Evolutionary conservation across 371 early-diverging fungal genomes (phyloP), one percentile per base, ranked within the genome.

Genomic region (Paraphysoderma sedebokerense): DNA sequence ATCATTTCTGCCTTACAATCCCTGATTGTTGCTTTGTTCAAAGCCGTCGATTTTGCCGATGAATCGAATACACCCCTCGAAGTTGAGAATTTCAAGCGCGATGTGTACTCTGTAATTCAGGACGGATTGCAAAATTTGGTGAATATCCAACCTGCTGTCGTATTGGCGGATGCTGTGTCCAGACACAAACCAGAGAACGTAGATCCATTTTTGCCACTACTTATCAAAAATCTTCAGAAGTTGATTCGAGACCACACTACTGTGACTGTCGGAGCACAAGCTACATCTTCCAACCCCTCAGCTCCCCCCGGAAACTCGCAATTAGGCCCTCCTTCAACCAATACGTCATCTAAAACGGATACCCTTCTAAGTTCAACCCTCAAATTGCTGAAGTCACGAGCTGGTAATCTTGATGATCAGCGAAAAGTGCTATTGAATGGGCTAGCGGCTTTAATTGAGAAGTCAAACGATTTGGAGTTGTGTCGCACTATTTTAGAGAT

Each of bases 331-430:
- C n/a, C n/a, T n/a, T n/a, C n/a, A n/a, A n/a, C n/a, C n/a, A n/a
- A n/a, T n/a, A n/a, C n/a, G n/a, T n/a, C n/a, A n/a, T n/a, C n/a
- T n/a, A n/a, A n/a, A n/a, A n/a, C n/a, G n/a, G 48, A 26, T n/a
- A 11, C 15, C 5, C 27, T 17, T 20, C 48, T 60, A 23, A 49
- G 13, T 4, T 54, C 80, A 51, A 68, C 83, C 7, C 58, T 93
- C 3, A 65, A 76, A 24, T 57, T 92, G 24, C 62, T 93, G 22
- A 85, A 85, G 44, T 67, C 66, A 35, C 72, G 86, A 20, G 76
- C 87, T 4, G 70, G 83, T 1, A 68, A 78, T 30, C 67, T 92
- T 32, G 90, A 81, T 29, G 98, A 97, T 46, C 81, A 83, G 36
- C 79, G 98, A 13, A 81, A 85, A 47, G 69, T 77, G 65, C 89